A percentile compares a stretch with the other conserved stretches of the same genome.
Evolutionary conservation across 768 basidiomycete species (phyloP).

Genomic region (Podaxis sp.): DNA sequence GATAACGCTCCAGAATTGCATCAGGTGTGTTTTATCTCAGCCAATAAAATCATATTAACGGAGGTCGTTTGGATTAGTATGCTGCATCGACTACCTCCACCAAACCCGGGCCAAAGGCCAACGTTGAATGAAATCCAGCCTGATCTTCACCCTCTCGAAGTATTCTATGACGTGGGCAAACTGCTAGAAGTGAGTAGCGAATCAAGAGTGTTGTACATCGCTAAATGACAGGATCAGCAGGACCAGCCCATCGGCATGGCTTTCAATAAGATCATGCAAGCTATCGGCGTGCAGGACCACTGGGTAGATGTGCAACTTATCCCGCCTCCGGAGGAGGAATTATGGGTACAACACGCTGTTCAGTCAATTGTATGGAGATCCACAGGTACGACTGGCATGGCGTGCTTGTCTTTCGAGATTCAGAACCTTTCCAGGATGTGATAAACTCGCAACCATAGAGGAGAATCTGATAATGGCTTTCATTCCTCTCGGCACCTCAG

Average conservation of each 20-base stretch:
- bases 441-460: slow-evolving; percentile 61
- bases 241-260: slow-evolving; percentile 70
- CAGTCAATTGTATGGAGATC: slow-evolving; percentile 74
- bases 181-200: slow-evolving; percentile 54
- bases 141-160: slow-evolving; percentile 72
- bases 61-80: slow-evolving; percentile 43
- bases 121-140: slow-evolving; percentile 73
- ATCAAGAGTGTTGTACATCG: neutral
- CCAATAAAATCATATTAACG: neutral
- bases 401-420: neutral
- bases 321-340: slow-evolving; percentile 51
- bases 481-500: slow-evolving; percentile 53
- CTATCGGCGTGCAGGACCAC: slow-evolving; percentile 67
- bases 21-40: slow-evolving; percentile 46
- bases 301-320: slow-evolving; percentile 62
- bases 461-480: slow-evolving; percentile 72
- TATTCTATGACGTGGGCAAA: slow-evolving; percentile 76
- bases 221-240: slow-evolving; percentile 32
- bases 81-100: slow-evolving; percentile 66
- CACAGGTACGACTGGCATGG: slow-evolving; percentile 47
- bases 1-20: slow-evolving; percentile 74
- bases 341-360: slow-evolving; percentile 73
- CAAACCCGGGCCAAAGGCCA: slow-evolving; percentile 44
- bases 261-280: slow-evolving; percentile 68
- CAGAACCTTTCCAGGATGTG: slow-evolving; percentile 51